A percentile compares a stretch with the other conserved stretches of the same genome.
These are phyloP conservation scores for Phyllosticta citribraziliensis DNA, from an alignment of 2,329 filamentous ascomycete species.

Conservation along the genomic window DNA sequence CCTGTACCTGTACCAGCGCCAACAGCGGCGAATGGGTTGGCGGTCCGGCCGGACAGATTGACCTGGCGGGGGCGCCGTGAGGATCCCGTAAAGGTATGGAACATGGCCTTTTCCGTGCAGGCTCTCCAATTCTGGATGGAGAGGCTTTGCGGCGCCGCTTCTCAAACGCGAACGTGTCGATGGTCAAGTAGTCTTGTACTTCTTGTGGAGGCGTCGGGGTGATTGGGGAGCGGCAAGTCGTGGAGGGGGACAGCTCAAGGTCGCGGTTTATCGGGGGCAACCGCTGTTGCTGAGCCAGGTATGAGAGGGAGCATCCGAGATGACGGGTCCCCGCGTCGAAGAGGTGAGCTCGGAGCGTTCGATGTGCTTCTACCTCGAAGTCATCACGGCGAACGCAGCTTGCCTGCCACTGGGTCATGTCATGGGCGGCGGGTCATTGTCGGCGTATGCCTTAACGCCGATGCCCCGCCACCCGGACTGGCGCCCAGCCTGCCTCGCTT, in stretches of 20 bases:
- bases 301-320: background rate
- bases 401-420: background rate
- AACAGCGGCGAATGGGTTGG: constrained; percentile 63
- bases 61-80: constrained; percentile 81
- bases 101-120: constrained; percentile 48
- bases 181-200: background rate
- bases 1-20: constrained; percentile 44
- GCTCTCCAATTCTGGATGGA: background rate
- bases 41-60: constrained; percentile 78
- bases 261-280: background rate
- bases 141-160: background rate
- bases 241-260: background rate
- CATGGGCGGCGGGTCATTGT: background rate
- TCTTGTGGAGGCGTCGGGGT: background rate
- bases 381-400: background rate
- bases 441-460: background rate
- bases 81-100: constrained; percentile 81
- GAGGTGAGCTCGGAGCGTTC: background rate
- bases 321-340: background rate
- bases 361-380: background rate
- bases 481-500: background rate
- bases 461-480: background rate
- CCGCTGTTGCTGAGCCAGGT: background rate
- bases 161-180: background rate
- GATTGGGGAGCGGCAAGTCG: background rate